Conservation (phyloP, 108 stramenopile genomes). For the Pseudonitzschia multistriata region DNA sequence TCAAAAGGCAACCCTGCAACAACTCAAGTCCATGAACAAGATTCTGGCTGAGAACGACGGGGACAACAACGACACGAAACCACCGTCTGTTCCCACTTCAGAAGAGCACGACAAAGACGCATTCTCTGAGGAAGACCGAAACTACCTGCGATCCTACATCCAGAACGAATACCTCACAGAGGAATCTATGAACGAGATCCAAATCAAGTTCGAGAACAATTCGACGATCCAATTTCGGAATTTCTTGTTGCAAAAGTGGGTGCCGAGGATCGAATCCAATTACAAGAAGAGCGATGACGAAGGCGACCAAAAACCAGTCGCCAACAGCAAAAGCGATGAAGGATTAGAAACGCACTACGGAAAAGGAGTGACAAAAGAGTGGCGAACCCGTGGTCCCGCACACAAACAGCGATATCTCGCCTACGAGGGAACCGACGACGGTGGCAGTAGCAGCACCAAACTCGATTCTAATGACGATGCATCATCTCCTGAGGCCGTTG, state of each 20-base stretch:
- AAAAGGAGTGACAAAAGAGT: conserved; percentile 59
- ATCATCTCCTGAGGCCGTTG: conserved; percentile 6
- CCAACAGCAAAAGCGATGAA: not conserved
- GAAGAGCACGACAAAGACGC: conserved; percentile 11
- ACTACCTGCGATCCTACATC: conserved; percentile 66
- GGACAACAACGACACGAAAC: not conserved
- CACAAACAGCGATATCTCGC: conserved; percentile 92
- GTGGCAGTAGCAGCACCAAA: not conserved
- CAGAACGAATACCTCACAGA: conserved; percentile 57
- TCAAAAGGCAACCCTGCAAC: conserved; percentile 60
- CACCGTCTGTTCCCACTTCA: no score
- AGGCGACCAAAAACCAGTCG: not conserved
- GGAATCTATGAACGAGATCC: conserved; percentile 64
- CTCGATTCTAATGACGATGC: conserved; percentile 16
- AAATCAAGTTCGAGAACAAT: conserved; percentile 70
- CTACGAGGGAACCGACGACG: conserved; percentile 23
- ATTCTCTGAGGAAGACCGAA: conserved; percentile 52
- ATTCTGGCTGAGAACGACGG: not conserved
- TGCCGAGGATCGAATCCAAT: conserved; percentile 33
- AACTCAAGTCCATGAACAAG: conserved; percentile 56
- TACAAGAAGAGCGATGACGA: conserved; percentile 21
- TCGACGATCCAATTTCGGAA: conserved; percentile 79
- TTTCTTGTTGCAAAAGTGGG: conserved; percentile 64
- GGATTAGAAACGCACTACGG: conserved; percentile 25
- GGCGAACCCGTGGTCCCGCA: conserved; percentile 88